These are phyloP conservation scores for Alternaria brassicicola DNA, from an alignment of 2,329 filamentous ascomycete genomes.

Conservation along the genomic window DNA sequence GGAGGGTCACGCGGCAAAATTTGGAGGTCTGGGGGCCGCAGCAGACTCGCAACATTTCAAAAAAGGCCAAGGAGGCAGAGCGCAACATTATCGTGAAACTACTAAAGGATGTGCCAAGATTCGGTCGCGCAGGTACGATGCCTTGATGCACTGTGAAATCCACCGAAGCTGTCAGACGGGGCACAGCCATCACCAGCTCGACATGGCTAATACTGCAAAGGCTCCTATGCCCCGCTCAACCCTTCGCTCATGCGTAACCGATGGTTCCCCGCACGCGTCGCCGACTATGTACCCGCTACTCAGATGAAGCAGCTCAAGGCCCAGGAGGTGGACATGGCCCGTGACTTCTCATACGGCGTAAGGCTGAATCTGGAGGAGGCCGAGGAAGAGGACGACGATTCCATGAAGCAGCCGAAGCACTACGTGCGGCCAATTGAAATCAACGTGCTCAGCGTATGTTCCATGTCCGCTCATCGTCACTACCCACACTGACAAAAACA, in stretches of 20 bases:
- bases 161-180: constrained; percentile 1
- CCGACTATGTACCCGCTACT: constrained; percentile 58
- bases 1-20: constrained; percentile 40
- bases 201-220: constrained; percentile 45
- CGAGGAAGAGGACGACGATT: constrained; percentile 31
- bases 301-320: constrained; percentile 55
- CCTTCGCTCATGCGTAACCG: constrained; percentile 61
- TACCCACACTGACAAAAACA: constrained; percentile 31
- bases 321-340: constrained; percentile 52
- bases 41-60: constrained; percentile 55
- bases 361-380: constrained; percentile 37
- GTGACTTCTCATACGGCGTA: constrained; percentile 55
- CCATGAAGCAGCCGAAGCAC: constrained; percentile 23
- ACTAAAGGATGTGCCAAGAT: constrained; percentile 59
- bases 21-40: constrained; percentile 37
- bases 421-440: constrained; percentile 50
- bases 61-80: constrained; percentile 51
- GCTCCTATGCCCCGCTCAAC: constrained; percentile 59
- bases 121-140: constrained; percentile 51
- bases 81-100: constrained; percentile 58
- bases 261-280: constrained; percentile 59
- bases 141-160: background rate
- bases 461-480: too few relatives aligned
- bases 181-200: background rate
- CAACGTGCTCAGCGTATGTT: constrained; percentile 49